Base-by-base conservation (phyloP, 2,329 filamentous ascomycete species). In the Epichloe typhina region DNA sequence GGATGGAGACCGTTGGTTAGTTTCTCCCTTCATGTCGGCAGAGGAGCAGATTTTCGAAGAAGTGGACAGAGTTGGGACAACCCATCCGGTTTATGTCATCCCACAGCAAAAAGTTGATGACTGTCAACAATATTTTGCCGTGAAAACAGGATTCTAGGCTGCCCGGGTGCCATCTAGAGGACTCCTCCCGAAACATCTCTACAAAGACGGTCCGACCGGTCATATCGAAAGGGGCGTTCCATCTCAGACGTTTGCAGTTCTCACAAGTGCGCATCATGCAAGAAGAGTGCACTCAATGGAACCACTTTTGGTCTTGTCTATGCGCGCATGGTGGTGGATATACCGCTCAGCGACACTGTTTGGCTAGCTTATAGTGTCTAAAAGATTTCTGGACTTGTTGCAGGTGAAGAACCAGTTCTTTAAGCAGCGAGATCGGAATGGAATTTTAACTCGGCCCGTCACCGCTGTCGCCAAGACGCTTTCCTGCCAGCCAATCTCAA, bases 71-170 rank as follows among this genome's bases (percentile, higher is more conserved):
- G 74, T 95, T 48, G 72, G 70, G 48, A 72, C 84, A 15, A 76
- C 88, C 39, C 88, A 96, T 67, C 91, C 91, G 2, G 77, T 96
- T 26, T 96, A 88, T 68, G 84, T 87, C 55, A 83, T 96, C 57
- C 86, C 89, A 4, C 81, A 85, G 66, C 73, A 78, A 54, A 76
- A 76, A 49, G 85, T 83, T 50, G 77, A 83, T 58, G 72, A 72
- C 36, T 81, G 84, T 57, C 77, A 79, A 64, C 69, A 68, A 54
- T 86, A 86, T 68, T 90, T 83, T 66, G 71, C 73, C 56, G 69
- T 69, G 40, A 81, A 79, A 63, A 67, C 69, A 50, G 73, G 76
- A 12, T 81, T 83, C 58, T 82, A 68, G 68, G 33, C 46, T 42
- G n/a, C 5, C 37, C 17, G 15, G 15, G 17, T 31, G 5, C 31